Base-by-base conservation (phyloP, 441 rosid genomes). In the Arabidopsis lyrata region DNA sequence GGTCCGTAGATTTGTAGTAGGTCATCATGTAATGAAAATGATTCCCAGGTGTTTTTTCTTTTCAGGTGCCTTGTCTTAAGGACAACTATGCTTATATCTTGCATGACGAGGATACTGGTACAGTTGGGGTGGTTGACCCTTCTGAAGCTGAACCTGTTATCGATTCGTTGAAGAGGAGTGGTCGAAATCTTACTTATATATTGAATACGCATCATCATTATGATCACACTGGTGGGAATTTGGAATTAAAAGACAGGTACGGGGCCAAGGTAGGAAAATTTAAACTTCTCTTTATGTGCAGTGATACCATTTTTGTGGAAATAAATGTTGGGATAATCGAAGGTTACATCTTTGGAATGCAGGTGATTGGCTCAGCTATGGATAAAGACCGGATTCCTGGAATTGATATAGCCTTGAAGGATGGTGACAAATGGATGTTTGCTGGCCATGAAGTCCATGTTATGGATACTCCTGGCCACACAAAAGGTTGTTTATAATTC, bases 371-470 rank as follows among this genome's bases (percentile, higher is more conserved):
- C 76, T 84, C 99, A 47, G 87, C 73, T 55, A 54, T 71, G 58
- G 98, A 95, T 84, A 88, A 63, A 76, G 92, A 86, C 24, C 80
- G 97, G 58, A 95, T 95, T 68, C 99, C 98, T 52, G 98, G 99
- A 34, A 90, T 95, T 66, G 99, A 95, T 78, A 92, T 95, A 59
- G 85, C 73, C 65, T 82, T 95, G 75, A 90, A 85, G 66, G 98
- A 87, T 83, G 95, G 95, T 68, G 99, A 92, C 74, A 92, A 82
- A 69, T 95, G 99, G 99, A 95, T 92, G 98, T 95, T 95, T 81
- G 99, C 95, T 48, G 98, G 93, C 67, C 99, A 95, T 79, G 98
- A 92, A 84, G 95, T 84, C 76, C 85, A 79, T 65, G 89, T 95
- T 70, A 86, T 95, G 70, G 90, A 87, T 64, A 92, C 97, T 80